Evolutionary conservation across 352 stramenopile species (phyloP).

Genomic region (Phytophthora brassicae): DNA sequence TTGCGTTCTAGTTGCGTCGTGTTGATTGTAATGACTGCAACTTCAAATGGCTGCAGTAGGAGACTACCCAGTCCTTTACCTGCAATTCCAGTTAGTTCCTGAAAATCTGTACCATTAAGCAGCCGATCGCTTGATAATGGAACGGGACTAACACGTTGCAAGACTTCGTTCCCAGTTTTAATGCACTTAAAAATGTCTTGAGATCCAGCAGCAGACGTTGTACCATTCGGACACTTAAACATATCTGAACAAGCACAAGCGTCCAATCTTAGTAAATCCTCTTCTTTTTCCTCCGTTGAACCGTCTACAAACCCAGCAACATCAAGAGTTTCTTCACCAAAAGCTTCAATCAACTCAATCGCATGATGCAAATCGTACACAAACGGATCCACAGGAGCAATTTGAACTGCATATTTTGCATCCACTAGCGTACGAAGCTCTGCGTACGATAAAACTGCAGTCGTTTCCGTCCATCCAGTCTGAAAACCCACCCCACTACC

Average conservation of each 20-base stretch:
- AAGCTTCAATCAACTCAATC: constrained; percentile 84
- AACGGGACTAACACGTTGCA: constrained; percentile 86
- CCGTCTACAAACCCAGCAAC: constrained; percentile 69
- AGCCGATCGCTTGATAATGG: constrained; percentile 53
- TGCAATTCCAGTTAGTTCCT: constrained; percentile 69
- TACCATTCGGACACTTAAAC: constrained; percentile 95
- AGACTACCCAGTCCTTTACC: constrained; percentile 62
- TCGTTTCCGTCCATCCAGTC: constrained; percentile 61
- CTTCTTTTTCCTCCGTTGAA: constrained; percentile 22
- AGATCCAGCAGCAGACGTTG: constrained; percentile 60
- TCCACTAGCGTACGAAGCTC: constrained; percentile 67
- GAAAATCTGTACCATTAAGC: constrained; percentile 65
- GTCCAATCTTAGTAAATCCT: constrained; percentile 79
- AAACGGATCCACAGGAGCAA: constrained; percentile 87
- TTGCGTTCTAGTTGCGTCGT: constrained; percentile 89
- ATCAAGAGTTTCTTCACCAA: constrained; percentile 77
- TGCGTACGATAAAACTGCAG: constrained; percentile 70
- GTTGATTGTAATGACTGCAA: constrained; percentile 93
- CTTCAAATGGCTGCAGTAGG: constrained; percentile 85
- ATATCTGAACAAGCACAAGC: constrained; percentile 93
- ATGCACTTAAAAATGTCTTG: constrained; percentile 87
- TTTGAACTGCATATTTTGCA: constrained; percentile 38
- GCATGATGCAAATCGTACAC: constrained; percentile 92
- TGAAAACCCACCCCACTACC: constrained; percentile 61
- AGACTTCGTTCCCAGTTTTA: constrained; percentile 89